Evolutionary conservation across 495 filamentous ascomycete genomes (phyloP).

Genomic region (Polyplosphaeria fusca): DNA sequence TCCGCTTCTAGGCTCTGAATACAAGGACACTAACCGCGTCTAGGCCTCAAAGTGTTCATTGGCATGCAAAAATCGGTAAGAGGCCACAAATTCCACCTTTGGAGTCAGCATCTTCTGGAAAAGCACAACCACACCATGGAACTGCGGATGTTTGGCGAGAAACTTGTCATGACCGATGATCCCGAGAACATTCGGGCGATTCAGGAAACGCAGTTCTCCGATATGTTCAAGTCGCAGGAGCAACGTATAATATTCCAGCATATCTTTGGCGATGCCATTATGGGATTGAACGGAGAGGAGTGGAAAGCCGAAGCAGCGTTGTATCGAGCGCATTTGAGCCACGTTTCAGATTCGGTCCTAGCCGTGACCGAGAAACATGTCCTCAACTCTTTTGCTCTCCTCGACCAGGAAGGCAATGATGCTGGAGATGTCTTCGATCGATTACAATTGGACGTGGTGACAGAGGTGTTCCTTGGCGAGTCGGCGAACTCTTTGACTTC

Average conservation of each 20-base stretch:
- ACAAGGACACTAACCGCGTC: constrained; percentile 1
- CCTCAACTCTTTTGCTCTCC: not conserved
- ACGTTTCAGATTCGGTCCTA: not conserved
- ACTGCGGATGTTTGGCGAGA: not conserved
- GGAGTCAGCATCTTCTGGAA: not conserved
- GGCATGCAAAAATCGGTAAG: not conserved
- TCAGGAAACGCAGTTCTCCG: constrained; percentile 3
- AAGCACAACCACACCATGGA: constrained; percentile 4
- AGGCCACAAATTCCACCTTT: not conserved
- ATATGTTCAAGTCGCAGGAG: not conserved
- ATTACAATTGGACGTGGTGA: constrained; percentile 1
- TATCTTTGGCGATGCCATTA: constrained; percentile 1
- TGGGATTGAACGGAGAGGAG: constrained; percentile 1
- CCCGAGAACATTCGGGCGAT: constrained; percentile 3
- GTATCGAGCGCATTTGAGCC: not conserved
- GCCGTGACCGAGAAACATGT: not conserved
- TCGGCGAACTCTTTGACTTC: not conserved
- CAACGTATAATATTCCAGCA: not conserved
- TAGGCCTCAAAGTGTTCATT: not conserved
- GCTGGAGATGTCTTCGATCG: constrained; percentile 3
- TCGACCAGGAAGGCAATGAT: not conserved
- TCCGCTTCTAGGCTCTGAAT: not conserved
- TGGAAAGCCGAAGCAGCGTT: constrained; percentile 4
- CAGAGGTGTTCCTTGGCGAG: constrained; percentile 2
- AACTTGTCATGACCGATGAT: constrained; percentile 2